phyloP scores from a whole-genome alignment of 1,284 basidiomycete species.

The Heterobasidion occidentale region DNA sequence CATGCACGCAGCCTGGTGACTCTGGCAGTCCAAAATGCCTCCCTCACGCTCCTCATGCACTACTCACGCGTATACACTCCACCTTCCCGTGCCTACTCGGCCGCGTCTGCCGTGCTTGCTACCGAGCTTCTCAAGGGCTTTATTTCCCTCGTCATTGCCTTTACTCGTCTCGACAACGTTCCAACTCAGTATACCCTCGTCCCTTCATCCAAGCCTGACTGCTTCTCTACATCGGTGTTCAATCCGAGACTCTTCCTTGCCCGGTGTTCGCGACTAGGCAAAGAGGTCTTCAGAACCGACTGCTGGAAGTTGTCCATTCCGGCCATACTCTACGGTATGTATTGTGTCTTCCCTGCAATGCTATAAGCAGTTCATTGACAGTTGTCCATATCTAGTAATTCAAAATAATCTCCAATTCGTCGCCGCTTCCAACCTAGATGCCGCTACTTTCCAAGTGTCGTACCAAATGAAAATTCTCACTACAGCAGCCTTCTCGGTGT shows the following conservation, averaged over 20 bases:
- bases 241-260: conserved; percentile 28
- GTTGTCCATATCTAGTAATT: conserved; percentile 42
- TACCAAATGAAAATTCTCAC: conserved; percentile 97
- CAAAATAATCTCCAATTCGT: conserved; percentile 96
- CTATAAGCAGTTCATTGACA: conserved; percentile 3
- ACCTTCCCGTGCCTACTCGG: conserved; percentile 75
- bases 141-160: conserved; percentile 75
- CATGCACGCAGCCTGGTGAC: conserved; percentile 63
- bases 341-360: conserved; percentile 2
- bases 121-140: conserved; percentile 89
- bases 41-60: conserved; percentile 89
- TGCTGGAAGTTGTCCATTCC: conserved; percentile 96
- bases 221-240: conserved; percentile 12
- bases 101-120: conserved; percentile 86
- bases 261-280: conserved; percentile 33
- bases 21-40: conserved; percentile 89
- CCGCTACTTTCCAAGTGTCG: conserved; percentile 87
- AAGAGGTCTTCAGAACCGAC: conserved; percentile 55
- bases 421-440: conserved; percentile 85
- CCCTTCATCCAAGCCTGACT: conserved; percentile 10
- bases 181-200: conserved; percentile 15
- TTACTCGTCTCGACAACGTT: conserved; percentile 22
- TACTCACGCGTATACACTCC: conserved; percentile 84
- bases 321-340: conserved; percentile 75
- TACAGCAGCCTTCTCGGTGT: conserved; percentile 87